Evolutionary conservation across 768 basidiomycete species (phyloP), one percentile per base, ranked within the genome.

Genomic region (Termitomyces sp.): DNA sequence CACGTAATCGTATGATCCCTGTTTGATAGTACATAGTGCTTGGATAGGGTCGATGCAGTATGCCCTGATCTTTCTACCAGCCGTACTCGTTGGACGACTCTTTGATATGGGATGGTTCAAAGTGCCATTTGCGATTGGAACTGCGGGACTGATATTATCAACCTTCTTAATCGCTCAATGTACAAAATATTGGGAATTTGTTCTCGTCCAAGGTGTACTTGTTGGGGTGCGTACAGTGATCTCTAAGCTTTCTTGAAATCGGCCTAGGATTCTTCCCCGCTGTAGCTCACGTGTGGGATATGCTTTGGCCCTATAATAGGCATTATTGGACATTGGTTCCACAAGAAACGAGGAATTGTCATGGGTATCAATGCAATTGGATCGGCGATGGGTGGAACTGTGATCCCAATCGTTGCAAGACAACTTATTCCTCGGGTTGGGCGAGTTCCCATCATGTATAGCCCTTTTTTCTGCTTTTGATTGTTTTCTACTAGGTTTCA

Each of bases 291-390:
- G 10, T 67, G 65, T 48, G 68, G 66, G 27, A 61, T 65, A 5
- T 69, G 65, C 19, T 86, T 82, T 55, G 82, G 81, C 4, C 80
- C 82, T 0, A 71, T 77, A 4, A 59, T 81, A 5, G 80, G 76
- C 3, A 65, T 84, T 6, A 62, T 85, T 3, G 78, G 81, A 6
- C 86, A 89, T 61, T 89, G 86, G 86, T 89, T 88, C 68, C 74
- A 79, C 27, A 79, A 73, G 57, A 76, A 71, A 55, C 73, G 82
- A 38, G 79, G 82, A n/a, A n/a, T n/a, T n/a, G n/a, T 83, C 0
- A 67, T 84, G 34, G 83, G 84, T 4, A 17, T 87, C 6, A 72
- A 75, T 8, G 81, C 87, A 0, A 64, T 78, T 7, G 85, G 87
- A 0, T 80, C 83, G 0, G 82, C 82, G 2, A 42, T 84, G 2